Conservation (phyloP, 2,329 filamentous ascomycete species). For the Grosmannia clavigera region DNA sequence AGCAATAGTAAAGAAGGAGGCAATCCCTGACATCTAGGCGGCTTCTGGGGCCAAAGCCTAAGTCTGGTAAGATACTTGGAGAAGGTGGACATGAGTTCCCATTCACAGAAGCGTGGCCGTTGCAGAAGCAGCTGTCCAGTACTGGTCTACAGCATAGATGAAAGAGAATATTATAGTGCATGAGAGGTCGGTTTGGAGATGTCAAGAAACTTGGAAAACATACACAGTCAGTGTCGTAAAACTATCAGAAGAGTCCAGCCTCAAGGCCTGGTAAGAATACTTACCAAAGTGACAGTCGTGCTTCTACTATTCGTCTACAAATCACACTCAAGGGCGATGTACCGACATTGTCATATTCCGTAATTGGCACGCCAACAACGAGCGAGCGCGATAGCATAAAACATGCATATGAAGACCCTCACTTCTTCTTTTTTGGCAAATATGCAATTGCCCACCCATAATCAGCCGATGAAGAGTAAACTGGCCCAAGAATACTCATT, state of each 20-base stretch:
- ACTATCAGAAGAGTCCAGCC: no score
- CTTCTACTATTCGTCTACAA: no score
- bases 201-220: neutral
- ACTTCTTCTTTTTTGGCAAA: neutral
- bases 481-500: neutral
- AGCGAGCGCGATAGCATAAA: no score
- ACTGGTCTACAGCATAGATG: neutral
- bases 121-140: neutral
- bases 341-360: no score
- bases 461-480: neutral
- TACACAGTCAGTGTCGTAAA: no score
- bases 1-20: neutral
- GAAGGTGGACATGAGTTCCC: conserved; percentile 15
- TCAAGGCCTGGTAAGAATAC: no score
- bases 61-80: conserved; percentile 12
- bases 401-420: neutral
- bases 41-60: neutral
- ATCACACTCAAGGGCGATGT: no score
- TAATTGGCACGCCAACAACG: no score
- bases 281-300: no score
- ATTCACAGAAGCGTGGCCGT: conserved; percentile 3
- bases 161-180: neutral
- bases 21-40: neutral
- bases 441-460: neutral
- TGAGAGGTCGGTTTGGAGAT: neutral